phyloP scores from a whole-genome alignment of 2,329 filamentous ascomycete genomes.

The Simplicillium aogashimaense region DNA sequence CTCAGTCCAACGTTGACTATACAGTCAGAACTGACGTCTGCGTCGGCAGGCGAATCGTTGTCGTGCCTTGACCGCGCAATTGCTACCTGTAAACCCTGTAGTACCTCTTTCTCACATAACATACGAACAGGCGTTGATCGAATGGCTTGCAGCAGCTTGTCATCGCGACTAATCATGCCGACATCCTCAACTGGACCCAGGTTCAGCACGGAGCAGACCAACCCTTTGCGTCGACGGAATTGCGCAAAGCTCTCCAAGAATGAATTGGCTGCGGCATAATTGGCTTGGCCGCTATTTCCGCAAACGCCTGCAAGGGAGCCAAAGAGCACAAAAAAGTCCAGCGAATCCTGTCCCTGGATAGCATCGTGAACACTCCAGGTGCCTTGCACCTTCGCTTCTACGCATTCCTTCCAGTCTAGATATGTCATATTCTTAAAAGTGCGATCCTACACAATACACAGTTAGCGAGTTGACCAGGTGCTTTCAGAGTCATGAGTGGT shows the following conservation, averaged over 20 bases:
- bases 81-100: neutral
- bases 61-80: neutral
- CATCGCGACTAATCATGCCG: constrained; percentile 11
- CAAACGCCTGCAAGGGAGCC: constrained; percentile 21
- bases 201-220: constrained; percentile 18
- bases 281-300: constrained; percentile 23
- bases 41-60: neutral
- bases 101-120: neutral
- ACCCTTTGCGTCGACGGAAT: constrained; percentile 16
- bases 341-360: constrained; percentile 1
- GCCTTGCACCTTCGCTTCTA: constrained; percentile 25
- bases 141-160: neutral
- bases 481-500: constrained; percentile 15
- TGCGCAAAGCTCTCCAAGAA: constrained; percentile 27
- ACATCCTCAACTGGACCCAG: constrained; percentile 21
- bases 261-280: constrained; percentile 30
- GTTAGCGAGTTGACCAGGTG: constrained; percentile 20
- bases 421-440: constrained; percentile 18
- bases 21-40: neutral
- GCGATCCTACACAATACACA: constrained; percentile 14
- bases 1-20: constrained; percentile 1
- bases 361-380: constrained; percentile 27
- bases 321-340: constrained; percentile 26
- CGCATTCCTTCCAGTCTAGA: constrained; percentile 19
- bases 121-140: neutral